Conservation (phyloP, 305 asterid genomes). For the Fraxinus greggii region DNA sequence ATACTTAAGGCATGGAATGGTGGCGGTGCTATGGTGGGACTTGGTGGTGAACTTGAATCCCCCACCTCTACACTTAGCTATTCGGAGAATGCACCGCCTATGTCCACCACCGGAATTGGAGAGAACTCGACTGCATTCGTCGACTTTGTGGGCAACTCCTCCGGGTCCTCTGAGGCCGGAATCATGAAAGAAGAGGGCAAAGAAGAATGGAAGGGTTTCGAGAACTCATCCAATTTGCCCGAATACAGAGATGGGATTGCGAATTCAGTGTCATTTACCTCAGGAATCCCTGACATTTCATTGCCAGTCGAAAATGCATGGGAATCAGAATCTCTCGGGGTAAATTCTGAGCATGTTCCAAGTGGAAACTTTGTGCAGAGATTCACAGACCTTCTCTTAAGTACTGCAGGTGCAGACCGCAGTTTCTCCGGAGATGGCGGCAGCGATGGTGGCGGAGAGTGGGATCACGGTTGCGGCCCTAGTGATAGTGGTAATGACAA, state of each 20-base stretch:
- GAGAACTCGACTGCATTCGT: constrained; percentile 39
- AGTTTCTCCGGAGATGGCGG: constrained; percentile 42
- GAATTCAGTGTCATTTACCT: constrained; percentile 30
- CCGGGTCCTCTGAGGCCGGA: constrained; percentile 44
- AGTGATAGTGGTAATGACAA: constrained; percentile 39
- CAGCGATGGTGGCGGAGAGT: constrained; percentile 45
- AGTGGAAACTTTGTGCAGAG: constrained; percentile 55
- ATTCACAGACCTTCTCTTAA: constrained; percentile 73
- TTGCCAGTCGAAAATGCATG: constrained; percentile 27
- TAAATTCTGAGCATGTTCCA: constrained; percentile 31
- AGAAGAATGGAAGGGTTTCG: constrained; percentile 49
- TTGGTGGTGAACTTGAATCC: constrained; percentile 52
- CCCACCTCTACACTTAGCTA: constrained; percentile 71
- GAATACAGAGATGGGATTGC: constrained; percentile 36
- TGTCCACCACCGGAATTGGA: constrained; percentile 36
- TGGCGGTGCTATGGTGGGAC: constrained; percentile 27
- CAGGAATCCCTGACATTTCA: constrained; percentile 29
- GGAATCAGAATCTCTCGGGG: constrained; percentile 32
- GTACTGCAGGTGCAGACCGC: constrained; percentile 39
- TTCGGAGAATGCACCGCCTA: constrained; percentile 32
- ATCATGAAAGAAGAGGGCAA: constrained; percentile 44
- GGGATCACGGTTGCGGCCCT: constrained; percentile 37
- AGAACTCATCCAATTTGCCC: constrained; percentile 24
- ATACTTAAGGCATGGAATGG: constrained; percentile 57
- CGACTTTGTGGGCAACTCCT: constrained; percentile 42